Evolutionary conservation across 306 rosid species (phyloP).

Genomic region (Vachellia pachyceras): DNA sequence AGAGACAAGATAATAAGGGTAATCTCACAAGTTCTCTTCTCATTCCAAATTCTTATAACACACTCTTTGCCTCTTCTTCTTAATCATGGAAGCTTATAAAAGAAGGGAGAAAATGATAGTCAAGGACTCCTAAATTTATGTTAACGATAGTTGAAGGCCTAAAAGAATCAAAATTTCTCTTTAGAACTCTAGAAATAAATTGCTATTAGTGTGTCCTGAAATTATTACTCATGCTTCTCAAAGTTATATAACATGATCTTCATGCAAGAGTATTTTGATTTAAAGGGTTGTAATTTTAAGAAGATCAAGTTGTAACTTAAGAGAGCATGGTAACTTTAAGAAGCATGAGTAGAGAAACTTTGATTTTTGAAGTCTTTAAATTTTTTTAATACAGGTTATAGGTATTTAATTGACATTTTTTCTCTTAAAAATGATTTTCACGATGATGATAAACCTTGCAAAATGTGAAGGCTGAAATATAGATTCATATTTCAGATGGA

Average conservation of each 20-base stretch:
- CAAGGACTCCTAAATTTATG: not conserved
- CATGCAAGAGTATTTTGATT: not conserved
- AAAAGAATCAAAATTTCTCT: not conserved
- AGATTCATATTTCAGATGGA: conserved; percentile 66
- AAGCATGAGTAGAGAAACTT: not conserved
- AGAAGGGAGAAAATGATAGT: not conserved
- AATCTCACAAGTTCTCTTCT: conserved; percentile 25
- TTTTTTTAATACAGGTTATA: not conserved
- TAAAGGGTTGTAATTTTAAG: not conserved
- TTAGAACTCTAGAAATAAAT: not conserved
- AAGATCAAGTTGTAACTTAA: not conserved
- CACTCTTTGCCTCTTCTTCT: not conserved
- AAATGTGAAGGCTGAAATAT: not conserved
- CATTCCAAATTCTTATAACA: not conserved
- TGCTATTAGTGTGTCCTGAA: not conserved
- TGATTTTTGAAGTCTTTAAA: not conserved
- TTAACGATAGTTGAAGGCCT: not conserved
- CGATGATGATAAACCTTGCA: not conserved
- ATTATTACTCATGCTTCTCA: not conserved
- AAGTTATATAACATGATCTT: not conserved
- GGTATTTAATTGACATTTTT: not conserved
- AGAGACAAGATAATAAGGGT: conserved; percentile 72
- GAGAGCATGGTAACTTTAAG: not conserved
- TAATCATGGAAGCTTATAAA: conserved; percentile 2
- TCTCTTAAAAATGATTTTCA: not conserved